A percentile compares a stretch with the other conserved stretches of the same genome.
phyloP scores from a whole-genome alignment of 2,329 filamentous ascomycete species.

The Fusarium temperatum region DNA sequence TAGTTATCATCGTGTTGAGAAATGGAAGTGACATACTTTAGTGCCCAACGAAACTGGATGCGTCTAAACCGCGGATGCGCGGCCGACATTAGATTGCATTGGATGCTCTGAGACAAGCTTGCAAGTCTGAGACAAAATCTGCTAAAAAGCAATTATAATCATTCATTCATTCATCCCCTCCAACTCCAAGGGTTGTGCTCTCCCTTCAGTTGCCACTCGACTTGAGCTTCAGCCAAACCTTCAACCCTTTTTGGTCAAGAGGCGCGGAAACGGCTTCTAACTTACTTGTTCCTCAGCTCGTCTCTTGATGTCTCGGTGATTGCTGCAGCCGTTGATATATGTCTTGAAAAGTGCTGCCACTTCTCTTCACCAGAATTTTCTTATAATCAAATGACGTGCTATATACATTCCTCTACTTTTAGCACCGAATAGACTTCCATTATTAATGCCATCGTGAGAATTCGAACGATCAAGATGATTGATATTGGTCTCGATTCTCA shows the following conservation, averaged over 20 bases:
- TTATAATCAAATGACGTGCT: not conserved
- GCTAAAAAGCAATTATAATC: conserved; percentile 2
- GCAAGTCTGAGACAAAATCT: not conserved
- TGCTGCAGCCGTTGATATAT: not conserved
- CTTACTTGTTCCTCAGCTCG: not conserved
- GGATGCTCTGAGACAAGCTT: not conserved
- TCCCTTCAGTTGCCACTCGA: not conserved
- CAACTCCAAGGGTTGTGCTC: not conserved
- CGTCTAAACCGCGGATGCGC: not conserved
- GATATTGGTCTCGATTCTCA: not conserved
- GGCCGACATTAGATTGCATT: not conserved
- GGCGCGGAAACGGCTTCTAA: not conserved
- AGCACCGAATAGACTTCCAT: not conserved
- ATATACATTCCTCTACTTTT: not conserved
- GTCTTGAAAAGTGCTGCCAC: not conserved
- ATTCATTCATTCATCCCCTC: not conserved
- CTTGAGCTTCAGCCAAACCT: not conserved
- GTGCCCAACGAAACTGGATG: not conserved
- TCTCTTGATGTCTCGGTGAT: not conserved
- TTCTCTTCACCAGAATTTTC: not conserved
- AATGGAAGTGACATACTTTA: not conserved
- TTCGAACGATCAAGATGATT: not conserved
- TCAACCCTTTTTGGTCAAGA: not conserved
- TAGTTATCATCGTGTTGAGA: not conserved
- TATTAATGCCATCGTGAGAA: not conserved